Evolutionary conservation across 345 rosid species (phyloP).

Genomic region (Pugionium cornutum): DNA sequence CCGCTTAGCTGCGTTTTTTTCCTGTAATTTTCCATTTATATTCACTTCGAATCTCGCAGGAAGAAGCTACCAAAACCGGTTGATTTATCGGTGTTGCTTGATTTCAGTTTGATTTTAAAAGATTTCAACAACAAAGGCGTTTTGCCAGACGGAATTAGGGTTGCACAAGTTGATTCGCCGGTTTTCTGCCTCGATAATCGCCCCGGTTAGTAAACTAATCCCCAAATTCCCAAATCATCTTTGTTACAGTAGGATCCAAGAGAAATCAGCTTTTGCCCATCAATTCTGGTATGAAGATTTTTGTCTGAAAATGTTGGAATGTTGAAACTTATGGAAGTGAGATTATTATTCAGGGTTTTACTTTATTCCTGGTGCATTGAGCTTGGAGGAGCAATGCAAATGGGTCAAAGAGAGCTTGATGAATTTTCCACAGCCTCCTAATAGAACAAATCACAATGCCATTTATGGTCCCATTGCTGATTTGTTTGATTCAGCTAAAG

Average conservation of each 20-base stretch:
- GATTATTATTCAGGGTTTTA: constrained; percentile 61
- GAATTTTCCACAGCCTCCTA: constrained; percentile 81
- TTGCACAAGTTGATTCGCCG: constrained; percentile 36
- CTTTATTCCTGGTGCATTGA: constrained; percentile 73
- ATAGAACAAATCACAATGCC: constrained; percentile 87
- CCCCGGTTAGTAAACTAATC: constrained; percentile 53
- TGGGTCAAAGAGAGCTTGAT: constrained; percentile 82
- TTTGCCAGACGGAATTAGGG: constrained; percentile 59
- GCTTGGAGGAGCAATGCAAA: constrained; percentile 72
- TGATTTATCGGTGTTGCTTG: constrained; percentile 70
- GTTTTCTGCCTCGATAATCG: constrained; percentile 67
- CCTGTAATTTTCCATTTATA: neutral
- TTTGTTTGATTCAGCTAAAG: constrained; percentile 59
- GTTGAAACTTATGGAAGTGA: constrained; percentile 21
- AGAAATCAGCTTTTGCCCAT: neutral
- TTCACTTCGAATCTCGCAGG: constrained; percentile 44
- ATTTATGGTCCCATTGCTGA: constrained; percentile 71
- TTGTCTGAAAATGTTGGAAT: neutral
- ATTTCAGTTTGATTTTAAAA: constrained; percentile 58
- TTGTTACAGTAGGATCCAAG: neutral
- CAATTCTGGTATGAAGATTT: neutral
- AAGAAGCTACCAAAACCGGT: constrained; percentile 74
- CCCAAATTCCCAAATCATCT: neutral
- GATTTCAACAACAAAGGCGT: constrained; percentile 43
- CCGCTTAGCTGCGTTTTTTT: constrained; percentile 7